phyloP scores from a whole-genome alignment of 441 rosid species.

The Pelargonium citronellum region DNA sequence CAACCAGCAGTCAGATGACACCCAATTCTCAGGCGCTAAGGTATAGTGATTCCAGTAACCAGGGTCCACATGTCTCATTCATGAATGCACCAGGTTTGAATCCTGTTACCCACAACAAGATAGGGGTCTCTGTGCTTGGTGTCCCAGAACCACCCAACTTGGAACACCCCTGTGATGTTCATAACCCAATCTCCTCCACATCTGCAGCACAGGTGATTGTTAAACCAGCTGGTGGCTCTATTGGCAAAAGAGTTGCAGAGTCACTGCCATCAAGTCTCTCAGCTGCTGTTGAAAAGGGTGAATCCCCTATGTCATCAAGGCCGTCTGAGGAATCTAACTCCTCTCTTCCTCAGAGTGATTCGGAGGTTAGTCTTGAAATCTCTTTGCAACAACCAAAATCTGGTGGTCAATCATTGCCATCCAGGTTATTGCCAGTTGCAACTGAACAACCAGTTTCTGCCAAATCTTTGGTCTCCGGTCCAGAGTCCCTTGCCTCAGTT shows the following conservation, averaged over 20 bases:
- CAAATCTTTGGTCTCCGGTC: constrained; percentile 24
- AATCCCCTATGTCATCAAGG: constrained; percentile 32
- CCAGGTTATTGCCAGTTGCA: constrained; percentile 32
- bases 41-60: constrained; percentile 43
- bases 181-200: constrained; percentile 32
- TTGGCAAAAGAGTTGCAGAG: constrained; percentile 27
- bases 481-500: constrained; percentile 17
- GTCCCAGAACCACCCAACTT: neutral
- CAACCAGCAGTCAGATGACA: constrained; percentile 51
- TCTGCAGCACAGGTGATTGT: constrained; percentile 45
- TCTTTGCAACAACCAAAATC: constrained; percentile 35
- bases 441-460: constrained; percentile 28
- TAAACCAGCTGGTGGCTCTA: constrained; percentile 39
- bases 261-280: constrained; percentile 24
- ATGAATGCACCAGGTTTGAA: constrained; percentile 7
- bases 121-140: neutral
- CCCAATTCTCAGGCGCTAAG: constrained; percentile 59
- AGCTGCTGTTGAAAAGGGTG: constrained; percentile 40
- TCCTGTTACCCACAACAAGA: neutral
- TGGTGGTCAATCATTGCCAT: constrained; percentile 31
- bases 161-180: constrained; percentile 42
- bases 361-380: constrained; percentile 36
- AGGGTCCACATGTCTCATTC: constrained; percentile 49
- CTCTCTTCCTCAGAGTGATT: constrained; percentile 32
- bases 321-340: constrained; percentile 32